These are phyloP conservation scores for Boletus subcaerulescens DNA, from an alignment of 768 basidiomycete species.

Conservation along the genomic window DNA sequence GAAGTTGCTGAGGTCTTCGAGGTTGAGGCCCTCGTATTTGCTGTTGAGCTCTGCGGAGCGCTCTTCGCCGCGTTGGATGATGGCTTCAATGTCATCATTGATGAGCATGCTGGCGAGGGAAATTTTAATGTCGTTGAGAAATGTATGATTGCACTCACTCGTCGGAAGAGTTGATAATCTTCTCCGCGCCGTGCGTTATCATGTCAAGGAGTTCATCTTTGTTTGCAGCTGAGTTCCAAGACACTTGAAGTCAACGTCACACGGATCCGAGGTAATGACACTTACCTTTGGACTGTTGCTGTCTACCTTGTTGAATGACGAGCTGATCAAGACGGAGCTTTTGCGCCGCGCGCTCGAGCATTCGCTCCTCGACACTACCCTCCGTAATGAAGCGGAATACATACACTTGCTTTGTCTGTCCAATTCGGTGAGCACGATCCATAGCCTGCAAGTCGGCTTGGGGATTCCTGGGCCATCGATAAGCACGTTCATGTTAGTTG, in stretches of 20 bases:
- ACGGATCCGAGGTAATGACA: neutral
- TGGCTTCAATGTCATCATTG: constrained; percentile 90
- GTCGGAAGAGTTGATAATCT: constrained; percentile 82
- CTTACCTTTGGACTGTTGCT: constrained; percentile 74
- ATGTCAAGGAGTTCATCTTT: constrained; percentile 98
- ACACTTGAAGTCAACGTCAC: neutral
- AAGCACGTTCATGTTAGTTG: neutral
- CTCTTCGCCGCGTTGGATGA: constrained; percentile 89
- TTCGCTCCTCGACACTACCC: constrained; percentile 88
- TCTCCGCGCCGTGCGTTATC: constrained; percentile 97
- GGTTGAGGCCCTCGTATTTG: constrained; percentile 88
- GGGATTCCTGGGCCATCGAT: constrained; percentile 68
- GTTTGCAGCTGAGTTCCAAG: constrained; percentile 60
- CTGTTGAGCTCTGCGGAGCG: constrained; percentile 83
- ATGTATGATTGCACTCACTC: constrained; percentile 46
- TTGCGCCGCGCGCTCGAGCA: constrained; percentile 89
- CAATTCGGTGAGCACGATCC: constrained; percentile 97
- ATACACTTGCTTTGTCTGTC: constrained; percentile 87
- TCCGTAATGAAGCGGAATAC: constrained; percentile 85
- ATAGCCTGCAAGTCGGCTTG: constrained; percentile 99
- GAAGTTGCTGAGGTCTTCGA: constrained; percentile 97
- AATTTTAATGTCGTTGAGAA: neutral
- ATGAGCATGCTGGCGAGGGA: constrained; percentile 53
- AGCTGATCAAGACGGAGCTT: constrained; percentile 93
- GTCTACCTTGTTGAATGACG: constrained; percentile 94